Evolutionary conservation across 768 basidiomycete genomes (phyloP), one percentile per base, ranked within the genome.

Genomic region (Amanita rubescens): DNA sequence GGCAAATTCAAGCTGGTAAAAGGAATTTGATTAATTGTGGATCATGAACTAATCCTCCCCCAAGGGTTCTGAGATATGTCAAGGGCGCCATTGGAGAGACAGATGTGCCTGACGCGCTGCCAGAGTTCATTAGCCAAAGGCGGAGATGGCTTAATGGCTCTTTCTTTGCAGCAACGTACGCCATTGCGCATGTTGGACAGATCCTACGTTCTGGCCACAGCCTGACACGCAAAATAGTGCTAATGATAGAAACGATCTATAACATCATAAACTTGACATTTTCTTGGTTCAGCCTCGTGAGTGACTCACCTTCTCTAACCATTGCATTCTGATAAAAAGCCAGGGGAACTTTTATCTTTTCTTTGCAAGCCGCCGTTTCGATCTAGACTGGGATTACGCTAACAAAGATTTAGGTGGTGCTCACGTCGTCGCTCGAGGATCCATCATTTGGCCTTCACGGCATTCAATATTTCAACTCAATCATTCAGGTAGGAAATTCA

Each of bases 271-370:
- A 90, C 62, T 69, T 98, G 57, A 70, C 90, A 53, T 95, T 96
- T 63, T 78, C 92, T 11, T 99, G 96, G 96, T 96, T 97, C 65
- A 85, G 82, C 51, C 79, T 95, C 53, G 90, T 90, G 63, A 75
- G 87, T 73, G 24, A 24, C 51, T 8, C 48, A 30, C 33, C 39
- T 14, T 38, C 20, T 38, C 39, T 14, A 15, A 19, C 27, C 20
- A 37, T 14, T 0, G n/a, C 15, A 20, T 7, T 25, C 33, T 46
- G 32, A 9, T 55, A 0, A 55, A 32, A 39, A 27, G 7, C 14
- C 38, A 94, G 84, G 94, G 91, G n/a, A 97, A 95, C 63, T 94
- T 91, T 66, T 97, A 90, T 67, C 68, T 95, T 27, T 95, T 94
- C 71, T 97, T 95, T 65, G 93, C 94, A 63, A 69, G 86, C 69